Conservation (phyloP, 768 basidiomycete species). For the Boletus coccyginus region DNA sequence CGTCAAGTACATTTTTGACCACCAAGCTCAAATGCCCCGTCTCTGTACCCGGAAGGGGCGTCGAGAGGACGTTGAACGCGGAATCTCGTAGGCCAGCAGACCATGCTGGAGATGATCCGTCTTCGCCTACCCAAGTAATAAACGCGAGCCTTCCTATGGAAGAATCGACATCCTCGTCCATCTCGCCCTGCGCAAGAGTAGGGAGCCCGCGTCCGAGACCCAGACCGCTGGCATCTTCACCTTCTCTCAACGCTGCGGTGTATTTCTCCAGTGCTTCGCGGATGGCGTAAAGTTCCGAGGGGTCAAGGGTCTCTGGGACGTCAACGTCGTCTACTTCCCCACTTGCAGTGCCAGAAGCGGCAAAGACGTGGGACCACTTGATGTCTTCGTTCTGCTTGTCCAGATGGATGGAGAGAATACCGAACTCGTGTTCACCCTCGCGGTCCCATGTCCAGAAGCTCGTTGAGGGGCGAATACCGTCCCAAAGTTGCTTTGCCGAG, state of each 20-base stretch:
- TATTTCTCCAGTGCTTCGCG: conserved; percentile 85
- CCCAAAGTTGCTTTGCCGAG: conserved; percentile 72
- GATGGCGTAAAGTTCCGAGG: conserved; percentile 75
- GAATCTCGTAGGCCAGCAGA: conserved; percentile 31
- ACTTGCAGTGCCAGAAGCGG: conserved; percentile 38
- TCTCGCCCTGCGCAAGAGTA: conserved; percentile 82
- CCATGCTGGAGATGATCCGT: conserved; percentile 48
- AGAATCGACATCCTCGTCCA: conserved; percentile 86
- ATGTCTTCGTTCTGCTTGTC: conserved; percentile 83
- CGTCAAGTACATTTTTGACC: conserved; percentile 73
- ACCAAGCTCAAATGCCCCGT: conserved; percentile 43
- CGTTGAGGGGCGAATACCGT: conserved; percentile 66
- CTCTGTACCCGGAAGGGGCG: conserved; percentile 57
- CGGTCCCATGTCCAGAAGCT: conserved; percentile 94
- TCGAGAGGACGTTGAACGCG: conserved; percentile 61
- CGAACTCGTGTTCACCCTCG: conserved; percentile 63
- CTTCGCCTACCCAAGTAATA: conserved; percentile 63
- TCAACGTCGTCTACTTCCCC: conserved; percentile 49
- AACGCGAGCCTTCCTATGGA: conserved; percentile 63
- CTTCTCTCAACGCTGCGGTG: conserved; percentile 58
- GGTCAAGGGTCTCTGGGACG: conserved; percentile 86
- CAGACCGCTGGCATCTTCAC: conserved; percentile 58
- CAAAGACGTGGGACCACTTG: conserved; percentile 87
- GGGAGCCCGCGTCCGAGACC: conserved; percentile 71
- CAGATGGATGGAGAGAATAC: conserved; percentile 77